Percentiles rank a stretch among this genome's conserved stretches.
Conservation (phyloP, 1,139 yeast genomes). For the Candida sp. region DNA sequence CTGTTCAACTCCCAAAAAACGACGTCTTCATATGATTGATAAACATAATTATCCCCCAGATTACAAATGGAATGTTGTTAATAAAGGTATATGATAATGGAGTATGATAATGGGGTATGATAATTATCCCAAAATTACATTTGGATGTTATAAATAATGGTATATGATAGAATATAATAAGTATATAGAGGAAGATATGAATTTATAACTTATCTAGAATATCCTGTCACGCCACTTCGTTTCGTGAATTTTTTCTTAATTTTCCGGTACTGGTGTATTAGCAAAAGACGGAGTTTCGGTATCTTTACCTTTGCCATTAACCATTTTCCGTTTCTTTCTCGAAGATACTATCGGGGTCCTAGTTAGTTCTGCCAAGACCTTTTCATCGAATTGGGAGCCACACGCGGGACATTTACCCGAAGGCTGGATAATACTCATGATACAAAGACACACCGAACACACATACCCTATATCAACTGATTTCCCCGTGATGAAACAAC, state of each 20-base stretch:
- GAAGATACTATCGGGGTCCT: conserved; percentile 52
- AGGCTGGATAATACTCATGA: conserved; percentile 59
- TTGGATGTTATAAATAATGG: too few relatives aligned
- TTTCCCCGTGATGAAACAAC: conserved; percentile 86
- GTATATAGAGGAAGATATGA: too few relatives aligned
- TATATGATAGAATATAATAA: too few relatives aligned
- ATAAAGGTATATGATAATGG: conserved; percentile 18
- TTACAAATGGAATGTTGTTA: conserved; percentile 36
- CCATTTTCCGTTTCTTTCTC: conserved; percentile 34
- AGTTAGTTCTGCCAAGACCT: conserved; percentile 35
- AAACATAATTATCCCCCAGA: conserved; percentile 48
- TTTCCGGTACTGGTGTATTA: neutral
- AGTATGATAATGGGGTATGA: too few relatives aligned
- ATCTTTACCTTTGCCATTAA: conserved; percentile 5
- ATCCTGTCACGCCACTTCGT: too few relatives aligned
- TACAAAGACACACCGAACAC: conserved; percentile 93
- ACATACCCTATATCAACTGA: conserved; percentile 93
- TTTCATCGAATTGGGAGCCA: conserved; percentile 50
- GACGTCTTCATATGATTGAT: conserved; percentile 46
- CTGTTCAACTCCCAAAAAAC: conserved; percentile 26
- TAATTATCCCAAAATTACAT: too few relatives aligned
- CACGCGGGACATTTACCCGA: conserved; percentile 55
- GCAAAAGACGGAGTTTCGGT: neutral
- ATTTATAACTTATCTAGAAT: too few relatives aligned
- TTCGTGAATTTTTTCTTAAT: neutral